Percentiles rank a stretch among this genome's conserved stretches.
These are phyloP conservation scores for Luffa aegyptiaca DNA, from an alignment of 306 rosid species.

Conservation along the genomic window DNA sequence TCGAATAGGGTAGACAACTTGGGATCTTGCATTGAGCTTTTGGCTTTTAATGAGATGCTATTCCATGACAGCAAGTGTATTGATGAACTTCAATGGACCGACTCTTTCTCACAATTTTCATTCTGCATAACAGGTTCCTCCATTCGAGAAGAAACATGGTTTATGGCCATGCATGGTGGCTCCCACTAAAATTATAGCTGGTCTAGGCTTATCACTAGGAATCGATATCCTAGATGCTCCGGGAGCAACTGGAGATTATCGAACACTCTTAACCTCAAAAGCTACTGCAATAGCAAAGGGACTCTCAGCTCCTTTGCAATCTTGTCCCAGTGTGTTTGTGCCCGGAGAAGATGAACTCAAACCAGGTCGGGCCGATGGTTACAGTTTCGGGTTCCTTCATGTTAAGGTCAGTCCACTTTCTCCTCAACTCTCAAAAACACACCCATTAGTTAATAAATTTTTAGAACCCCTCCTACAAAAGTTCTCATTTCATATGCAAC, in stretches of 20 bases:
- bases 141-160: constrained; percentile 65
- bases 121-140: constrained; percentile 54
- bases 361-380: constrained; percentile 78
- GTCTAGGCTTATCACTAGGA: constrained; percentile 85
- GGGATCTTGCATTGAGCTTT: not conserved
- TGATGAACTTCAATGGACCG: not conserved
- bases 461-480: not conserved
- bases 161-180: constrained; percentile 95
- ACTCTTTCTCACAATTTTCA: not conserved
- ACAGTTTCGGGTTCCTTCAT: constrained; percentile 94
- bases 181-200: constrained; percentile 94
- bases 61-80: not conserved
- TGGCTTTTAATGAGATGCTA: not conserved
- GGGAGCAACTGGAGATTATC: constrained; percentile 94
- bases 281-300: constrained; percentile 79
- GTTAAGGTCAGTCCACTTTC: constrained; percentile 49
- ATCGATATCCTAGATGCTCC: constrained; percentile 94
- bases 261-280: constrained; percentile 78
- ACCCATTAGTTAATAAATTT: not conserved
- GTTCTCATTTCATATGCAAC: not conserved
- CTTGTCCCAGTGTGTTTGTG: constrained; percentile 64
- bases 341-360: constrained; percentile 80
- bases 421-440: not conserved
- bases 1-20: not conserved
- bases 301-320: constrained; percentile 67